Evolutionary conservation across 2,329 filamentous ascomycete genomes (phyloP), one percentile per base, ranked within the genome.

Genomic region (Fusarium phyllophilum): DNA sequence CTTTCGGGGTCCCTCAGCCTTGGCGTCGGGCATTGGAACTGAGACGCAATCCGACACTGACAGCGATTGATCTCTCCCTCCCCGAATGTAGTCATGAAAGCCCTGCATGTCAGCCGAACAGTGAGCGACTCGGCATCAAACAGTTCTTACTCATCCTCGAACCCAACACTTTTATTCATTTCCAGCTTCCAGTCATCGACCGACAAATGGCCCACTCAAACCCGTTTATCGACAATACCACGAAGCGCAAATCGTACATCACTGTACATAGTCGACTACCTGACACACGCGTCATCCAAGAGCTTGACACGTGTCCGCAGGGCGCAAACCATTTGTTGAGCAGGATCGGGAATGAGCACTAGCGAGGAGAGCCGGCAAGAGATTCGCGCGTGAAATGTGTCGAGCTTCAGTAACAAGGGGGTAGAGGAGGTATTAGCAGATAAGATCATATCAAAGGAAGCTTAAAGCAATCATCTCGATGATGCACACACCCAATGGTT

Each of bases 161-260:
- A 22, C 15, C 22, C 15, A 41, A 41, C 14, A n/a, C 5, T 41
- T 41, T 41, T 7, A 41, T 41, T 41, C 22, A 22, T 41, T 41
- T 15, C 22, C 22, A n/a, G 22, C n/a, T 41, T 41, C 26, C 26
- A 29, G 26, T 6, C 22, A 14, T 22, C 13, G 22, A 14, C n/a
- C 22, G 22, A n/a, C 8, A n/a, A 41, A 41, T 41, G 22, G 17
- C 13, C 6, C n/a, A n/a, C 22, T 41, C 39, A 8, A 41, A n/a
- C 13, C 22, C 39, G 14, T 8, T 9, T 0, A 9, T 8, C 14
- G n/a, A n/a, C 2, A 8, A 41, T 41, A 41, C 2, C 13, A 41
- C 22, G 8, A n/a, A 10, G 39, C 39, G 39, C 8, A 22, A 8
- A n/a, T 41, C 22, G 22, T n/a, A 6, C 22, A 14, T 41, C 22